Base-by-base conservation (phyloP, 768 basidiomycete genomes). In the Boletus vermiculosoides region DNA sequence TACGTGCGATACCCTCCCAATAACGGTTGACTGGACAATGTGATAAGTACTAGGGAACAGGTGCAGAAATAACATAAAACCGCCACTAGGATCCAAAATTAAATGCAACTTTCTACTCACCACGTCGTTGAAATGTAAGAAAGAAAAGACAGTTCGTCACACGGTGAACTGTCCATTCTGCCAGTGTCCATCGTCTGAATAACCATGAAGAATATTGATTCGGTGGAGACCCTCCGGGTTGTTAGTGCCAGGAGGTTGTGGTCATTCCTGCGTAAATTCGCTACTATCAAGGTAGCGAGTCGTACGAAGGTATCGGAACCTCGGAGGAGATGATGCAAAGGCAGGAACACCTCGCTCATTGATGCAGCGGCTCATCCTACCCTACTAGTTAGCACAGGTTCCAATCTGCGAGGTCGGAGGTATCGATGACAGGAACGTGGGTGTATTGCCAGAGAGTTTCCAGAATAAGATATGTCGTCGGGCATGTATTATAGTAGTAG, bases 401-500 rank as follows among this genome's bases (percentile, higher is more conserved):
- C 20, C 9, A 23, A 42, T 45, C 9, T 50, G 31, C 1, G 11
- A 31, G 25, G 4, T 12, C 23, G 13, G 23, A 10, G 12, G 28
- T 7, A 13, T n/a, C n/a, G n/a, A n/a, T n/a, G n/a, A n/a, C n/a
- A n/a, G n/a, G n/a, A n/a, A n/a, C n/a, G n/a, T n/a, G n/a, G n/a
- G n/a, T n/a, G n/a, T n/a, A n/a, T n/a, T 40, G 39, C 5, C 23
- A 31, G 63, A 63, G 66, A 47, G 28, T 52, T 68, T 58, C 66
- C 52, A 52, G 47, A 68, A 56, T 13, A 15, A 42, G 66, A 57
- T 52, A 60, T 68, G 61, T 67, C 34, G 40, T 56, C 66, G 66
- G 66, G 2, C 18, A 41, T 33, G 11, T 12, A 5, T 30, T 2
- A 23, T 34, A 13, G 3, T 25, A 25, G 16, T 5, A 1, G 5